A percentile compares a stretch with the other conserved stretches of the same genome.
These are phyloP conservation scores for Phragmites australis DNA, from an alignment of 176 grass and related monocot species.

Conservation along the genomic window DNA sequence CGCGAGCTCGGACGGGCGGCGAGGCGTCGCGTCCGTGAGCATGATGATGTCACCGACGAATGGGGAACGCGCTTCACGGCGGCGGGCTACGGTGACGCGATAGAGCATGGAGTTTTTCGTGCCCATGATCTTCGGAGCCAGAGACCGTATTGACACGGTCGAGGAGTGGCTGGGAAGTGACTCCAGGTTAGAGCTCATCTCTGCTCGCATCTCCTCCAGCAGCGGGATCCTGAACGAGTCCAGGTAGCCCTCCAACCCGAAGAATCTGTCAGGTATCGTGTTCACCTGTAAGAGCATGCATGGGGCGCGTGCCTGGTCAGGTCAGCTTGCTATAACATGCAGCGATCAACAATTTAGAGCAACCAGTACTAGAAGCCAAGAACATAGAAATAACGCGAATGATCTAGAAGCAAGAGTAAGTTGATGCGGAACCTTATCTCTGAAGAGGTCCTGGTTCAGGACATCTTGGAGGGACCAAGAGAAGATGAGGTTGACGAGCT, in stretches of 20 bases:
- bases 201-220: slow-evolving; percentile 58
- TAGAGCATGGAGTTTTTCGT: background rate
- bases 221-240: slow-evolving; percentile 44
- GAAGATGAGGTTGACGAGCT: slow-evolving; percentile 50
- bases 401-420: background rate
- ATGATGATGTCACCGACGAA: slow-evolving; percentile 51
- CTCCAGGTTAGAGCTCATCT: slow-evolving; percentile 55
- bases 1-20: slow-evolving; percentile 24
- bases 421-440: slow-evolving; percentile 29
- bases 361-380: background rate
- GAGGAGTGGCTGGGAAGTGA: background rate
- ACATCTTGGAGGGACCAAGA: slow-evolving; percentile 67
- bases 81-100: background rate
- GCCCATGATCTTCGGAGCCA: background rate
- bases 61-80: slow-evolving; percentile 8
- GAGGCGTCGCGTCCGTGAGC: slow-evolving; percentile 19
- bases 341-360: background rate
- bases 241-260: slow-evolving; percentile 43
- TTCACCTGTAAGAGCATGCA: slow-evolving; percentile 28
- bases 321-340: too few species aligned
- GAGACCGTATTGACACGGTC: slow-evolving; percentile 14
- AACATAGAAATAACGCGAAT: background rate
- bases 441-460: slow-evolving; percentile 58
- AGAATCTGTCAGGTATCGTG: slow-evolving; percentile 49
- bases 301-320: background rate